Percentiles rank a stretch among this genome's conserved stretches.
Conservation (phyloP, 2,329 filamentous ascomycete species). For the Penicillium sp. region DNA sequence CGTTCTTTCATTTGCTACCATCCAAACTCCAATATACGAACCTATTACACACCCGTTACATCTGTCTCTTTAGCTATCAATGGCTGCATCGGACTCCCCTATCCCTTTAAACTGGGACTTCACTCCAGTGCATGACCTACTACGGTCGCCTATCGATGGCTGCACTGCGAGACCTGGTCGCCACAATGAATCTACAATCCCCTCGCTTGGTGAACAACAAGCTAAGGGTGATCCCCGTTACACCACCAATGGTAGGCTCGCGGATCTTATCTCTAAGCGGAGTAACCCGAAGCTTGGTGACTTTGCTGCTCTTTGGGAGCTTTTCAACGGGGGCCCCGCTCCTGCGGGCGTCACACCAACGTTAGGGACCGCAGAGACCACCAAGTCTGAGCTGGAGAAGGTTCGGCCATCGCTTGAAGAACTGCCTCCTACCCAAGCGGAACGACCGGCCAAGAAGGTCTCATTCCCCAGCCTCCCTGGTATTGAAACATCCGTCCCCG, state of each 20-base stretch:
- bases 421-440: slow-evolving; percentile 21
- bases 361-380: not conserved
- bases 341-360: slow-evolving; percentile 7
- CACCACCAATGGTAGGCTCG: not conserved
- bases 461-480: not conserved
- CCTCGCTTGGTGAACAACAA: slow-evolving; percentile 10
- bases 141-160: slow-evolving; percentile 36
- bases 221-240: slow-evolving; percentile 4
- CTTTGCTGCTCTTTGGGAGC: slow-evolving; percentile 45
- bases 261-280: slow-evolving; percentile 2
- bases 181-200: slow-evolving; percentile 12
- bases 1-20: not conserved
- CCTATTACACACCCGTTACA: not conserved
- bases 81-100: slow-evolving; percentile 28
- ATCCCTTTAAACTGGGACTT: slow-evolving; percentile 47
- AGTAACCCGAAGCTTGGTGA: slow-evolving; percentile 41
- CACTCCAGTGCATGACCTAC: slow-evolving; percentile 45
- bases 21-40: not conserved
- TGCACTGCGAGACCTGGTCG: slow-evolving; percentile 11
- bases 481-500: not conserved
- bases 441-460: slow-evolving; percentile 11
- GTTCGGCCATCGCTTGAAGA: not conserved
- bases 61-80: slow-evolving; percentile 21
- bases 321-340: slow-evolving; percentile 31
- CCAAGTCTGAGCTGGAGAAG: not conserved